phyloP scores from a whole-genome alignment of 805 yeast genomes.

The Monosporozyma yasuniensis region DNA sequence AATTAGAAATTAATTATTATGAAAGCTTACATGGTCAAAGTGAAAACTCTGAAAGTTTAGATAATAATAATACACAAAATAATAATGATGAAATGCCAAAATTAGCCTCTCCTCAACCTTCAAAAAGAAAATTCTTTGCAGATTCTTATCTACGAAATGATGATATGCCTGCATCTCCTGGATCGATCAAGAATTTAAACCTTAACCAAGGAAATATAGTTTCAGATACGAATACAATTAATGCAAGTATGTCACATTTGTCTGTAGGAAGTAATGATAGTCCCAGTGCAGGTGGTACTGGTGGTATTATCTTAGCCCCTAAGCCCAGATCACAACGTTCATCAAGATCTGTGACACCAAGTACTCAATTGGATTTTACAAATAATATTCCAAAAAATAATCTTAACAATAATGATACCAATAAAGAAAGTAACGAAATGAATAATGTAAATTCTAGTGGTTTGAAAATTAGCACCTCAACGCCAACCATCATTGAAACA shows the following conservation, averaged over 20 bases:
- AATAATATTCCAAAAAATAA: not conserved
- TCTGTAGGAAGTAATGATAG: conserved; percentile 8
- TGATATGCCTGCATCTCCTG: conserved; percentile 31
- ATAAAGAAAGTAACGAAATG: not conserved
- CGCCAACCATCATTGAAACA: not conserved
- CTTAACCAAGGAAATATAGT: conserved; percentile 2
- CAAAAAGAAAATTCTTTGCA: conserved; percentile 29
- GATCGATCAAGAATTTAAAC: conserved; percentile 3
- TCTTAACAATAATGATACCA: not conserved
- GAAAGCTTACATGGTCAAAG: not conserved
- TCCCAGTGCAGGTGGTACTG: not conserved
- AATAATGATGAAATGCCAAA: conserved; percentile 4
- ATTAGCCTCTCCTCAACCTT: conserved; percentile 22
- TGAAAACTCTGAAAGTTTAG: not conserved
- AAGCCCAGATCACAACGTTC: not conserved
- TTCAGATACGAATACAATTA: conserved; percentile 15
- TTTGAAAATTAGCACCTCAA: not conserved
- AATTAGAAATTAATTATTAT: conserved; percentile 41
- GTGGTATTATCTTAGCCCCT: not conserved
- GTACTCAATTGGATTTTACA: conserved; percentile 5
- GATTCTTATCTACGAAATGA: conserved; percentile 36
- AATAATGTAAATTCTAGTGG: not conserved
- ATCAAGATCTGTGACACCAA: conserved; percentile 21
- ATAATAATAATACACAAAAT: conserved; percentile 1
- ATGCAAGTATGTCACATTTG: not conserved